A percentile compares a stretch with the other conserved stretches of the same genome.
These are phyloP conservation scores for Colletotrichum lini DNA, from an alignment of 2,329 filamentous ascomycete species.

Conservation along the genomic window DNA sequence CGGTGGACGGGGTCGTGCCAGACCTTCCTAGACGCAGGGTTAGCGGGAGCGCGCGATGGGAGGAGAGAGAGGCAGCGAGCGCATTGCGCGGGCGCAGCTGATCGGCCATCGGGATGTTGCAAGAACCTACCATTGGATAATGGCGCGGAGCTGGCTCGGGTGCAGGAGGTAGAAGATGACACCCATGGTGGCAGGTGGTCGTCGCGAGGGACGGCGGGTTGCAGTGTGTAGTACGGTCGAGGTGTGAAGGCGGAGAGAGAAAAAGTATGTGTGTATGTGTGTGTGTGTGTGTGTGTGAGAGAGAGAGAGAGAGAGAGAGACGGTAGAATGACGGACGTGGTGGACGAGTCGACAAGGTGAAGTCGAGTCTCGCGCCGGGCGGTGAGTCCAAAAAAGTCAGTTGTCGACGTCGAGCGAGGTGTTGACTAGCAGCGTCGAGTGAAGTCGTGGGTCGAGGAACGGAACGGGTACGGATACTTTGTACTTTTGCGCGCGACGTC, in stretches of 20 bases:
- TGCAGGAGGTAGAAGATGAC: slow-evolving; percentile 82
- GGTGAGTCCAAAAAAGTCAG: slow-evolving; percentile 6
- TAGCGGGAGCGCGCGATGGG: slow-evolving; percentile 14
- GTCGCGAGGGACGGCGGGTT: slow-evolving; percentile 25
- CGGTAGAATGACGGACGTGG: too few relatives aligned
- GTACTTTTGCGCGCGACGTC: slow-evolving; percentile 10
- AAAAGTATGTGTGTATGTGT: too few relatives aligned
- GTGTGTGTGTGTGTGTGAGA: too few relatives aligned
- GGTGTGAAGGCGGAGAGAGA: not conserved
- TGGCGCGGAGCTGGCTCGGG: slow-evolving; percentile 82
- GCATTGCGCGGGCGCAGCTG: not conserved
- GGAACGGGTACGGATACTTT: not conserved
- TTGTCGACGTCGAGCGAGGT: not conserved
- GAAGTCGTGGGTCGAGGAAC: slow-evolving; percentile 9
- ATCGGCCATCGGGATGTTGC: not conserved
- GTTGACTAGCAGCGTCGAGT: not conserved
- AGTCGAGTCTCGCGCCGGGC: slow-evolving; percentile 8
- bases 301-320: too few relatives aligned
- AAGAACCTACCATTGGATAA: slow-evolving; percentile 85
- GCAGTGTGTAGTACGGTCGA: not conserved
- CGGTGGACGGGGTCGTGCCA: slow-evolving; percentile 96
- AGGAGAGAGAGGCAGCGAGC: not conserved
- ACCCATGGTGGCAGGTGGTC: slow-evolving; percentile 64
- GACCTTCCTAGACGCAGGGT: slow-evolving; percentile 78
- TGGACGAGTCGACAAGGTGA: not conserved